Evolutionary conservation across 345 rosid species (phyloP), one percentile per base, ranked within the genome.

Genomic region (Luvunga scandens): DNA sequence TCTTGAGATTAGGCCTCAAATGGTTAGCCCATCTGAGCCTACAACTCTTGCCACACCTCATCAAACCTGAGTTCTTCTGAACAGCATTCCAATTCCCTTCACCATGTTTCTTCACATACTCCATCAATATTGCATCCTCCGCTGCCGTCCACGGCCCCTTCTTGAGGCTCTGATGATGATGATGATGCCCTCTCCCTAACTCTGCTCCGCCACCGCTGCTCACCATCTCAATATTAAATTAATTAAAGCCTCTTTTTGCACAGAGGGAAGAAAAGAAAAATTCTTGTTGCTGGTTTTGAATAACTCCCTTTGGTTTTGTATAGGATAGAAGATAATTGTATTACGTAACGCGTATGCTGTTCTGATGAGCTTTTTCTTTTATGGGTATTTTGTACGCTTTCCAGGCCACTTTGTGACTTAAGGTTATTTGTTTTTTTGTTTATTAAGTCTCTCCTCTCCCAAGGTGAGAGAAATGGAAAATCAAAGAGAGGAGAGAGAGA

Each of bases 11-110:
- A 45, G 96, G 97, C 66, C 97, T 81, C 81, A 94, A 90, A 83
- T 94, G 98, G 80, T 94, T 92, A 1, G 94, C 92, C 98, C 98
- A 94, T 80, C 98, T 84, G 64, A 94, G 86, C 85, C 97, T 87
- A 66, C 97, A 94, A 68, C 97, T 94, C 83, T 94, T 94, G 0
- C 97, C 97, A 78, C 96, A 91, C 79, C 97, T 88, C 90, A 85
- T 88, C 88, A 94, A 78, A 24, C 93, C 91, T 0, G 92, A 82
- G 75, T 87, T 89, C 86, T 87, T 90, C 45, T 87, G 91, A 78
- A 94, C 92, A 2, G 94, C 88, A 80, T 90, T 92, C 98, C 98
- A 94, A 8, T 91, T 90, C 55, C 96, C 94, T 82, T 94, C 97
- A 0, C 97, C 96, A 56, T 91, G 91, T 67, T 78, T 85, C 83